Evolutionary conservation across 208 protist genomes (phyloP).

Genomic region (Trypanosoma vivax): DNA sequence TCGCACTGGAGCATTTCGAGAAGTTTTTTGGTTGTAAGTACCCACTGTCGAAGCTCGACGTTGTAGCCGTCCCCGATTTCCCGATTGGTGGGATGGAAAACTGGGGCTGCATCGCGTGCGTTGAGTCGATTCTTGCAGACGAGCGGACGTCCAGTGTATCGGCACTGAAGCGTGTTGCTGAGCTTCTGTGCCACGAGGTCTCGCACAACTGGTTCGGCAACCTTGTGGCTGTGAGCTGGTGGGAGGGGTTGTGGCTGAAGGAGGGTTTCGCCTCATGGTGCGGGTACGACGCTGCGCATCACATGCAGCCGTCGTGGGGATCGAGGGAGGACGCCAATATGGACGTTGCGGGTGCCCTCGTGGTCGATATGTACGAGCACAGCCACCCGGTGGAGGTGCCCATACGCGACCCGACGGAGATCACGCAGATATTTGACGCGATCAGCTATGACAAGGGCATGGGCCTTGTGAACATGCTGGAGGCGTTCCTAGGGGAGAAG

Average conservation of each 20-base stretch:
- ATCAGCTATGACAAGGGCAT: constrained; percentile 96
- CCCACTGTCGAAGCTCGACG: constrained; percentile 95
- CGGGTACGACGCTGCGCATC: constrained; percentile 76
- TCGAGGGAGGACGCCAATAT: constrained; percentile 74
- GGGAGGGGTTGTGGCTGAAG: constrained; percentile 98
- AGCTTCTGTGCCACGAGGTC: constrained; percentile 95
- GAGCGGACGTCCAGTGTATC: constrained; percentile 38
- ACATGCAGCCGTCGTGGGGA: constrained; percentile 85
- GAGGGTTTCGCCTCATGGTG: constrained; percentile 98
- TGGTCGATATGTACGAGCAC: constrained; percentile 86
- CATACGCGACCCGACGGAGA: constrained; percentile 85
- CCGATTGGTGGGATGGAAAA: constrained; percentile 97
- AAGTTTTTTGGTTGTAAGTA: constrained; percentile 88
- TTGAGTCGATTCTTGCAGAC: constrained; percentile 87
- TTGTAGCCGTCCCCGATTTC: constrained; percentile 96
- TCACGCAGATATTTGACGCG: constrained; percentile 97
- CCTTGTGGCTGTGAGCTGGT: constrained; percentile 98
- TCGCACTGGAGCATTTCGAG: constrained; percentile 81
- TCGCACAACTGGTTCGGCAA: constrained; percentile 98
- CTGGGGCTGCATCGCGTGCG: constrained; percentile 93
- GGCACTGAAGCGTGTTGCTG: constrained; percentile 72
- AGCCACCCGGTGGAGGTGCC: constrained; percentile 96
- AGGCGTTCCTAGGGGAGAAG: constrained; percentile 79
- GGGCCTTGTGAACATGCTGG: constrained; percentile 92
- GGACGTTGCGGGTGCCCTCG: constrained; percentile 58